Evolutionary conservation across 108 stramenopile genomes (phyloP), one percentile per base, ranked within the genome.

Genomic region (Nitzschia inconspicua): DNA sequence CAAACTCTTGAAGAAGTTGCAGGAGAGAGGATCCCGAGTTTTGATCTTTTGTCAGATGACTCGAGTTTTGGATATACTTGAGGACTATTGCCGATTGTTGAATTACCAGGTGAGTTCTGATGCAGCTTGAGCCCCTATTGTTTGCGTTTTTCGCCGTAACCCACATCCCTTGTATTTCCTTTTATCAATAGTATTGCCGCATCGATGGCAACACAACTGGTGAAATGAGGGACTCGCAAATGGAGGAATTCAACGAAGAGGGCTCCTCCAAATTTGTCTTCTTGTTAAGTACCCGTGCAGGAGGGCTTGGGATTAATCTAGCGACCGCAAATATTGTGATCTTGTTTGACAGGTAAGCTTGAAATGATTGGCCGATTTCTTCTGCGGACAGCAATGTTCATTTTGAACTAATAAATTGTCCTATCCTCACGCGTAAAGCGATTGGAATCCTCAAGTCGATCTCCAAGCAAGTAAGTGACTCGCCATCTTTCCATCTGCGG

Each of bases 41-140:
- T 78, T 99, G 25, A 96, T 99, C 62, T 99, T 99, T 77, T 82
- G 86, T 48, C 98, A 99, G 66, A 98, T 97, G 94, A 96, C 93
- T 53, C 91, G 95, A 54, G 79, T 97, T 36, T 87, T 99, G 11
- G 96, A 99, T 65, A 88, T 99, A 44, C 51, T 99, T 47, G 96
- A 98, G 68, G 97, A 98, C 72, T 99, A 97, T 70, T 68, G 94
- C 34, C 81, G 93, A 27, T 63, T 75, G 5, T 68, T 87, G 10
- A 82, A 85, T 2, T 69, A 94, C 67, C 70, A 54, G 50, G 50
- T 51, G 16, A 30, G 50, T 30, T 27, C 25, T n/a, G n/a, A n/a
- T n/a, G n/a, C n/a, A n/a, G n/a, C n/a, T n/a, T n/a, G n/a, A n/a
- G n/a, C n/a, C n/a, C n/a, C n/a, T n/a, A n/a, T n/a, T n/a, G n/a